Percentiles rank a stretch among this genome's conserved stretches.
Evolutionary conservation across 208 protist genomes (phyloP).

Genomic region (Acanthamoeba lenticulata): DNA sequence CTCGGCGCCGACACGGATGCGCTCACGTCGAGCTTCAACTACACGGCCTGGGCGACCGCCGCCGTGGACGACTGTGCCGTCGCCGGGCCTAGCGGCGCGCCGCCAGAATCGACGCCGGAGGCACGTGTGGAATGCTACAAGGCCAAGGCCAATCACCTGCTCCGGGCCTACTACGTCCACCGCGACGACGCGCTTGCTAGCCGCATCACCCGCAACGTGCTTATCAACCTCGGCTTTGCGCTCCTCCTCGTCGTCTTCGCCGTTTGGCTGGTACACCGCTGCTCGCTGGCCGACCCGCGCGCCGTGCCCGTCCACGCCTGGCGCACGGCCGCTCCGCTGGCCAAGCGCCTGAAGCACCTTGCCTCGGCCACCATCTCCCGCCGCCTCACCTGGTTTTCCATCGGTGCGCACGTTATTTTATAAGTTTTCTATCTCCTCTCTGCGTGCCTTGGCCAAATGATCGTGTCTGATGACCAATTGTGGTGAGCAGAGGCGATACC

Average conservation of each 20-base stretch:
- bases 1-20: neutral
- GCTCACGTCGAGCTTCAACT: neutral
- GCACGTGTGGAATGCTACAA: constrained; percentile 20
- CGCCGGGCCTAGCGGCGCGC: neutral
- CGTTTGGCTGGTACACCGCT: neutral
- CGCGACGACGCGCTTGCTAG: neutral
- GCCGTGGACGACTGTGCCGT: neutral
- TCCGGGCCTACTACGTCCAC: neutral
- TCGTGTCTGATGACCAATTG: too few relatives aligned
- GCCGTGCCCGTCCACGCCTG: neutral
- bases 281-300: neutral
- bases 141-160: neutral
- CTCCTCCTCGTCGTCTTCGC: neutral
- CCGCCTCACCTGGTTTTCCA: neutral
- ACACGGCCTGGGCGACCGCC: neutral
- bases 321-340: neutral
- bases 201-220: neutral
- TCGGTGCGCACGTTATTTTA: neutral
- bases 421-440: too few relatives aligned
- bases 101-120: neutral
- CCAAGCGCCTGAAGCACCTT: too few relatives aligned
- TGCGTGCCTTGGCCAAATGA: too few relatives aligned
- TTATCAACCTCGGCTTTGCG: neutral
- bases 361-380: too few relatives aligned
- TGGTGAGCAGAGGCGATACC: too few relatives aligned